Evolutionary conservation across 768 basidiomycete species (phyloP).

Genomic region (Collybia mongolica): DNA sequence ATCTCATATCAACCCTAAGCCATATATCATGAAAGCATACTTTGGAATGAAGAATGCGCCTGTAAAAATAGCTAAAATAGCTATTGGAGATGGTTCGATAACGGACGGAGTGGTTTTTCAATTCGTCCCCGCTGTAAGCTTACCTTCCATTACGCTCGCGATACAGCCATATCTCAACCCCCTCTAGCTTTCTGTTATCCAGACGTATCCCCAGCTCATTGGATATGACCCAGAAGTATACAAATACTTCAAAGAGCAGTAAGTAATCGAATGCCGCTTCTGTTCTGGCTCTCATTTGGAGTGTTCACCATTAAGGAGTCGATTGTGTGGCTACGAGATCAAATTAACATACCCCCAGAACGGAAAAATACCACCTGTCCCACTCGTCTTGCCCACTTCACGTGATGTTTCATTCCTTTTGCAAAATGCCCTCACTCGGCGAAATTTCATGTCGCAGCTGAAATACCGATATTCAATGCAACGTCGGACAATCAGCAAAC

Average conservation of each 20-base stretch:
- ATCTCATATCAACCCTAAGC: constrained; percentile 34
- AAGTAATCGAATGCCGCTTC: constrained; percentile 22
- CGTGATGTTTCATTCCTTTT: constrained; percentile 32
- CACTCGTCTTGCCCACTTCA: constrained; percentile 29
- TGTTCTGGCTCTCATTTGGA: neutral
- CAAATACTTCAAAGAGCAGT: constrained; percentile 71
- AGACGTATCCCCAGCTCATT: constrained; percentile 77
- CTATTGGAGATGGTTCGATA: constrained; percentile 69
- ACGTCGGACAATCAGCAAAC: constrained; percentile 17
- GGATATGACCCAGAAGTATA: constrained; percentile 67
- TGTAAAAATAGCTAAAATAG: constrained; percentile 64
- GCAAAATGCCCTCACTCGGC: constrained; percentile 11
- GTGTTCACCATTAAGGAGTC: constrained; percentile 35
- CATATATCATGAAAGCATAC: constrained; percentile 74
- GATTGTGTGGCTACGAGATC: constrained; percentile 64
- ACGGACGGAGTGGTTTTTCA: constrained; percentile 49
- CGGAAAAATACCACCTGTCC: constrained; percentile 45
- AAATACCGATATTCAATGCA: constrained; percentile 19
- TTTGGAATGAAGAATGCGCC: constrained; percentile 64
- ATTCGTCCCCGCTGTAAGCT: constrained; percentile 53
- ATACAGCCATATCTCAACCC: neutral
- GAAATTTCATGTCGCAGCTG: constrained; percentile 18
- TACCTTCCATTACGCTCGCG: neutral
- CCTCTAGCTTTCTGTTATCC: constrained; percentile 50
- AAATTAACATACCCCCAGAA: constrained; percentile 70